A percentile compares a stretch with the other conserved stretches of the same genome.
Conservation (phyloP, 495 filamentous ascomycete genomes). For the Neurospora intermedia region DNA sequence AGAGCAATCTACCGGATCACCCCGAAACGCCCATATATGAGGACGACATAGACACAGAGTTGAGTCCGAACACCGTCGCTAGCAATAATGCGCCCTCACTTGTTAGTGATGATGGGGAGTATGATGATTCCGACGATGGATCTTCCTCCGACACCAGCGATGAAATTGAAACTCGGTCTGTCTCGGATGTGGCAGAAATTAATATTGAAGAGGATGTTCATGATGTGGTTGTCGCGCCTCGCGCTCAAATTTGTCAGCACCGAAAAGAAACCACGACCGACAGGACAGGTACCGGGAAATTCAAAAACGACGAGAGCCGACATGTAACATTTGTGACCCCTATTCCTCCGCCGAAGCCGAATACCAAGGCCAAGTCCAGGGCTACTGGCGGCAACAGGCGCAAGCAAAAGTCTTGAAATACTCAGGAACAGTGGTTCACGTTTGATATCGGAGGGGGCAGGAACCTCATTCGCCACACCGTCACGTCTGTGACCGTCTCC, state of each 20-base stretch:
- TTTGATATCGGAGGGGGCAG: not conserved
- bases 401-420: conserved; percentile 13
- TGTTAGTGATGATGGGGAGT: conserved; percentile 77
- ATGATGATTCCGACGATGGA: conserved; percentile 46
- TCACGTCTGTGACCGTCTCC: not conserved
- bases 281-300: conserved; percentile 14
- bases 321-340: conserved; percentile 38
- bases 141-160: conserved; percentile 36
- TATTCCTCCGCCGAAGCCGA: conserved; percentile 22
- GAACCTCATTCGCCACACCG: not conserved
- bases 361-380: conserved; percentile 10
- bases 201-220: conserved; percentile 33
- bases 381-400: conserved; percentile 12
- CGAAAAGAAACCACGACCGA: conserved; percentile 8
- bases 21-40: conserved; percentile 34
- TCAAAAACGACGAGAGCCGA: conserved; percentile 35
- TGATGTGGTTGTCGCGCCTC: conserved; percentile 24
- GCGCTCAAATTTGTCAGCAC: conserved; percentile 26
- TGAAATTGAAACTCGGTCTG: conserved; percentile 29
- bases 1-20: conserved; percentile 14
- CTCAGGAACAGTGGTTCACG: not conserved
- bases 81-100: conserved; percentile 76
- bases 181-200: conserved; percentile 40
- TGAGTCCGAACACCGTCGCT: conserved; percentile 70
- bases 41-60: conserved; percentile 47